phyloP scores from a whole-genome alignment of 2,329 filamentous ascomycete genomes.

The Aspergillus fructus region DNA sequence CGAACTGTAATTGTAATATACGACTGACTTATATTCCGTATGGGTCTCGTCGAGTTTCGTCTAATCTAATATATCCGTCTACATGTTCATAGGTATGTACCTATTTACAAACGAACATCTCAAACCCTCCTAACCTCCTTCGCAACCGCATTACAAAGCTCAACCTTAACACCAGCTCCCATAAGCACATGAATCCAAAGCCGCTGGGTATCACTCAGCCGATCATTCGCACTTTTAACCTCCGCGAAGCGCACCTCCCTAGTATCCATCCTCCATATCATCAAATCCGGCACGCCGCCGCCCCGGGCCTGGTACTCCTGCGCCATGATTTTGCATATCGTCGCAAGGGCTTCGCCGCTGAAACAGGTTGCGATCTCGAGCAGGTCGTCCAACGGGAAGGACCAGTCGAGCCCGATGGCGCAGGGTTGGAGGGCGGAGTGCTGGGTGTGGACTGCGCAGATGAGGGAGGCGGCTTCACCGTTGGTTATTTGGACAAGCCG shows the following conservation, averaged over 20 bases:
- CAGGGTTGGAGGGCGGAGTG: constrained; percentile 74
- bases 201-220: constrained; percentile 90
- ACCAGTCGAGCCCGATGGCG: constrained; percentile 90
- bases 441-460: constrained; percentile 66
- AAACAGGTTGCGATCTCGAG: constrained; percentile 78
- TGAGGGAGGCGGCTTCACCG: constrained; percentile 67
- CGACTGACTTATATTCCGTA: no score
- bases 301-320: constrained; percentile 89
- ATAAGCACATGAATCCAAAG: constrained; percentile 95
- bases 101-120: background rate
- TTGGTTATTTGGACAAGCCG: constrained; percentile 85
- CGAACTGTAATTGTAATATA: no score
- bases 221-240: constrained; percentile 85
- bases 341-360: constrained; percentile 73
- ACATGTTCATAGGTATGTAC: background rate
- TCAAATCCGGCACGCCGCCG: constrained; percentile 86
- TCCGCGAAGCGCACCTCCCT: constrained; percentile 73
- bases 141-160: constrained; percentile 69
- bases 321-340: constrained; percentile 88
- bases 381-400: constrained; percentile 76
- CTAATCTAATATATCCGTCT: background rate
- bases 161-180: constrained; percentile 79
- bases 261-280: constrained; percentile 71
- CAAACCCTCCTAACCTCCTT: constrained; percentile 46
- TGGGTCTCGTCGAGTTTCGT: background rate